Conservation (phyloP, 2,329 filamentous ascomycete species). For the Elsinoe fawcettii region DNA sequence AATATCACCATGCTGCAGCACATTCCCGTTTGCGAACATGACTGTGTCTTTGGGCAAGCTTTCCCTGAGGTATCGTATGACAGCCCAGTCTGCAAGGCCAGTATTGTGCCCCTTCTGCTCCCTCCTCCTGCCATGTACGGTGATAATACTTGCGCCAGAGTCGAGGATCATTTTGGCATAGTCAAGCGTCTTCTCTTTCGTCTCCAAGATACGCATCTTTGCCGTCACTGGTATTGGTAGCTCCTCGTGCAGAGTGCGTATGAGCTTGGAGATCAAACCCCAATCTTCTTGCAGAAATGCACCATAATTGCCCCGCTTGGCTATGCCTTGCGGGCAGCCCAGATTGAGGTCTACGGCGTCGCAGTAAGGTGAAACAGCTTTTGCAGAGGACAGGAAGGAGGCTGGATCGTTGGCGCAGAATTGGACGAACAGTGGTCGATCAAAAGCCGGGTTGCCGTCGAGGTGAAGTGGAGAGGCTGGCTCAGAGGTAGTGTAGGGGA, state of each 20-base stretch:
- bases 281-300: constrained; percentile 93
- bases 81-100: constrained; percentile 84
- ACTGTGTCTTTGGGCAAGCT: constrained; percentile 80
- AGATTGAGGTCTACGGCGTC: constrained; percentile 94
- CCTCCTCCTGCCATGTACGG: constrained; percentile 78
- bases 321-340: constrained; percentile 93
- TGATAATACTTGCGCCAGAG: constrained; percentile 86
- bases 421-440: constrained; percentile 88
- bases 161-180: constrained; percentile 82
- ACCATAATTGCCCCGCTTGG: constrained; percentile 81
- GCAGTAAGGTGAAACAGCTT: constrained; percentile 73
- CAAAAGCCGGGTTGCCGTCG: constrained; percentile 76
- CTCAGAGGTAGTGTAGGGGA: constrained; percentile 28
- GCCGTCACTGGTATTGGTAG: constrained; percentile 82
- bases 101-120: constrained; percentile 97
- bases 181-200: constrained; percentile 72
- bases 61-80: constrained; percentile 73
- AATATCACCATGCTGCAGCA: constrained; percentile 72
- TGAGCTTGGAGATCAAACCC: constrained; percentile 70
- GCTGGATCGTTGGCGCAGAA: constrained; percentile 87
- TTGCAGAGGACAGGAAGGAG: constrained; percentile 71
- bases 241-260: constrained; percentile 71
- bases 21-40: constrained; percentile 93
- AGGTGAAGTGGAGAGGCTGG: constrained; percentile 46
- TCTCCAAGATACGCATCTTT: constrained; percentile 87